A percentile compares a stretch with the other conserved stretches of the same genome.
Evolutionary conservation across 2,329 filamentous ascomycete species (phyloP).

Genomic region (Ceratocystis cacaofunesta): DNA sequence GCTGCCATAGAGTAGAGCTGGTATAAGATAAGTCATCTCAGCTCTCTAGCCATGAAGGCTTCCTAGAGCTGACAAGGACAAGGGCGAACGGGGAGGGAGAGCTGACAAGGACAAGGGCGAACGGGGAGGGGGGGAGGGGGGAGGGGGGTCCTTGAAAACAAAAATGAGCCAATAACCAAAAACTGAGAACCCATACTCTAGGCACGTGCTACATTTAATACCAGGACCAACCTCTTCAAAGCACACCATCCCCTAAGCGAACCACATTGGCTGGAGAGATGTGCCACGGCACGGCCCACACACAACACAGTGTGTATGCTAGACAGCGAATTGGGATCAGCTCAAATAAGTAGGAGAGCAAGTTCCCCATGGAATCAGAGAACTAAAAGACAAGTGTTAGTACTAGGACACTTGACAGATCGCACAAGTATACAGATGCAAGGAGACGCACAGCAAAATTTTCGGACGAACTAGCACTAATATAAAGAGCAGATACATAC

Average conservation of each 20-base stretch:
- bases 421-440: background rate
- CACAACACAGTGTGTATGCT: background rate
- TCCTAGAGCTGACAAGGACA: background rate
- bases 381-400: background rate
- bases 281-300: background rate
- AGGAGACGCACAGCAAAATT: background rate
- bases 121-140: background rate
- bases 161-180: no score
- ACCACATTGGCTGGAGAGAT: background rate
- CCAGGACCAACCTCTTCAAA: background rate
- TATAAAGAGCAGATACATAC: background rate
- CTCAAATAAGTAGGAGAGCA: background rate
- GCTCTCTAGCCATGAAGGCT: background rate
- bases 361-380: background rate
- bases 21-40: background rate
- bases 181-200: background rate
- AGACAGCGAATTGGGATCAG: background rate
- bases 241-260: background rate
- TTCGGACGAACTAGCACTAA: background rate
- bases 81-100: no score
- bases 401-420: background rate
- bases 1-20: background rate
- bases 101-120: background rate
- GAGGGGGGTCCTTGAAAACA: background rate
- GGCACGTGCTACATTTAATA: background rate